These are phyloP conservation scores for Aspergillus ochraceus DNA, from an alignment of 2,329 filamentous ascomycete species.

Conservation along the genomic window DNA sequence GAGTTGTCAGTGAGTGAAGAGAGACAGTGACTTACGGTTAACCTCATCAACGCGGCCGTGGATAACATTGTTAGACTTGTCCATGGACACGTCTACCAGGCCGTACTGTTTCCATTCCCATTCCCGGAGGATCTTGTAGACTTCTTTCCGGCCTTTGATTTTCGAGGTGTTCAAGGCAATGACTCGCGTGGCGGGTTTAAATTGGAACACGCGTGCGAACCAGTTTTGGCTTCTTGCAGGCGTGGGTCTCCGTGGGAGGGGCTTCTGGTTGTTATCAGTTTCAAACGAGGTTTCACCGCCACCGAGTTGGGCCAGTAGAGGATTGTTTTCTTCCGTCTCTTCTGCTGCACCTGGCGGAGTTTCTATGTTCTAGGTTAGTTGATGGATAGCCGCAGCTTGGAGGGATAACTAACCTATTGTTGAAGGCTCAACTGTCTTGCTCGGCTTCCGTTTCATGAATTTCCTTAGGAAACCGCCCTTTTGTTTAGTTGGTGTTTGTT, in stretches of 20 bases:
- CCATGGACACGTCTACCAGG: constrained; percentile 74
- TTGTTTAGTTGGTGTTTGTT: constrained; percentile 20
- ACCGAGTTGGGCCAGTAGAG: constrained; percentile 14
- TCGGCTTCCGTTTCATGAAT: constrained; percentile 52
- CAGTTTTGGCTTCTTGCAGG: constrained; percentile 67
- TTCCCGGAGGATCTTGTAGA: constrained; percentile 71
- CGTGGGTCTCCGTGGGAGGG: constrained; percentile 15
- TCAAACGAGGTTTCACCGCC: constrained; percentile 17
- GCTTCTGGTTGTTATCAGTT: constrained; percentile 13
- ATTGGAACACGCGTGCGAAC: constrained; percentile 83
- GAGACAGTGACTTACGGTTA: constrained; percentile 65
- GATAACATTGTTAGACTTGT: constrained; percentile 76
- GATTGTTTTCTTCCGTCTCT: background rate
- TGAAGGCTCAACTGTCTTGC: constrained; percentile 31
- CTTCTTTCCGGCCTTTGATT: constrained; percentile 72
- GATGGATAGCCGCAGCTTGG: background rate
- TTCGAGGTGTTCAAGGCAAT: constrained; percentile 75
- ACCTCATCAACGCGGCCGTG: constrained; percentile 72
- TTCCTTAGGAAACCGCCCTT: constrained; percentile 54
- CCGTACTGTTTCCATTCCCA: constrained; percentile 88
- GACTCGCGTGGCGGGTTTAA: constrained; percentile 76
- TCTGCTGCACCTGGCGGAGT: constrained; percentile 9
- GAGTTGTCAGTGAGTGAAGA: background rate
- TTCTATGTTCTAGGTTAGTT: background rate
- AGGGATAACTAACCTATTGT: constrained; percentile 37